These are phyloP conservation scores for Theobroma cacao DNA, from an alignment of 345 rosid genomes.

Conservation along the genomic window DNA sequence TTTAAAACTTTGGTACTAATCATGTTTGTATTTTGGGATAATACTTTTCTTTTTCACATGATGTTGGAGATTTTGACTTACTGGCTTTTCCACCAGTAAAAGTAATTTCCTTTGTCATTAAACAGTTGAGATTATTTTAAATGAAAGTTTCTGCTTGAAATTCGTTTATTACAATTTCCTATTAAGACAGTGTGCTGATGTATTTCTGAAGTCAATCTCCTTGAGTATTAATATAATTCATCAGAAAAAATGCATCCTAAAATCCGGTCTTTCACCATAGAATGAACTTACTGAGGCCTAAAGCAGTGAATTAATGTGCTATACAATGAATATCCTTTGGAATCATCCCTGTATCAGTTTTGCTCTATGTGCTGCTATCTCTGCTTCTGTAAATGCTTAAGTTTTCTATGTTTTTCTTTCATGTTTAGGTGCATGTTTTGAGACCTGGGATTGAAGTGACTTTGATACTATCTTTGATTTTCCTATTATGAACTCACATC, in stretches of 20 bases:
- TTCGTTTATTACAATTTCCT: background rate
- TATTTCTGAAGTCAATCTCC: background rate
- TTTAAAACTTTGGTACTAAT: too few species aligned
- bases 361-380: background rate
- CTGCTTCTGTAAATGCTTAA: background rate
- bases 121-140: too few species aligned
- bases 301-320: background rate
- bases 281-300: too few species aligned
- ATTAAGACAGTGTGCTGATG: background rate
- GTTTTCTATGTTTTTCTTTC: background rate
- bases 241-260: background rate
- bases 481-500: background rate
- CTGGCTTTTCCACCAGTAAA: too few species aligned
- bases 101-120: too few species aligned
- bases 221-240: background rate
- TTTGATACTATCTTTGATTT: background rate
- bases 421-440: background rate
- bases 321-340: background rate
- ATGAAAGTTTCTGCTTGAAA: too few species aligned
- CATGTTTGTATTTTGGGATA: too few species aligned
- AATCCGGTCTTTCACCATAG: too few species aligned
- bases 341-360: too few species aligned
- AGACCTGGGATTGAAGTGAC: background rate
- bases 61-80: too few species aligned
- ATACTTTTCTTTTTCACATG: too few species aligned